Evolutionary conservation across 1,284 basidiomycete species (phyloP), one percentile per base, ranked within the genome.

Genomic region (Rhodotorula sp.): DNA sequence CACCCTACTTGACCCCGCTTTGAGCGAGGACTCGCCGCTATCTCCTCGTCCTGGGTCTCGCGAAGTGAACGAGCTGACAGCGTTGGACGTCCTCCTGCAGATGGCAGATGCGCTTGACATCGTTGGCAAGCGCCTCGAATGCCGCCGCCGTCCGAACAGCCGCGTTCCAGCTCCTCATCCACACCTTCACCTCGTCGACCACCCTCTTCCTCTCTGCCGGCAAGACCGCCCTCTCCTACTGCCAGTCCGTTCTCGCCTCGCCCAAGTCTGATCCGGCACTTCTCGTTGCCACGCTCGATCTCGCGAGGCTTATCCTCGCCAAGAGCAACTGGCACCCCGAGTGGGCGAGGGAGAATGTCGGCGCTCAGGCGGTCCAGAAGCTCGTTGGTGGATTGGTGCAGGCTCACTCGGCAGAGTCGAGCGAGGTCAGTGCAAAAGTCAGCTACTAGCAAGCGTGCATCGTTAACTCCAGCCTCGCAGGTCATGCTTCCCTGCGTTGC

Each of bases 331-430:
- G 49, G 52, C 70, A 74, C 54, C 67, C 73, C 1, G 73, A 74
- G 48, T 74, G 73, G 73, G 70, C 73, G n/a, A 60, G 73, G 55
- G 73, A 74, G 32, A 68, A 67, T 10, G 70, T 72, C 36, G 73
- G 73, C 5, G 70, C 73, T 8, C 70, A 66, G 49, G 46, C 61
- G 15, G 73, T 70, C 2, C 73, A 74, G 64, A 72, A 66, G 44
- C 51, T 66, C 29, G 63, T 70, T n/a, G 30, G 59, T 15, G 30
- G 29, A 17, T 51, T 72, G 6, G 68, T 74, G 11, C 52, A 69
- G 34, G 64, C 64, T 5, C 67, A 62, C 10, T 54, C 53, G 24
- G 55, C 54, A 8, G 36, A 53, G 11, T 17, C 48, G 20, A 34
- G 54, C n/a, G 64, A 67, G 47, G 71, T 69, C 11, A 30, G 59